Evolutionary conservation across 371 early-diverging fungal genomes (phyloP), one percentile per base, ranked within the genome.

Genomic region (Syncephalastrum contaminatum): DNA sequence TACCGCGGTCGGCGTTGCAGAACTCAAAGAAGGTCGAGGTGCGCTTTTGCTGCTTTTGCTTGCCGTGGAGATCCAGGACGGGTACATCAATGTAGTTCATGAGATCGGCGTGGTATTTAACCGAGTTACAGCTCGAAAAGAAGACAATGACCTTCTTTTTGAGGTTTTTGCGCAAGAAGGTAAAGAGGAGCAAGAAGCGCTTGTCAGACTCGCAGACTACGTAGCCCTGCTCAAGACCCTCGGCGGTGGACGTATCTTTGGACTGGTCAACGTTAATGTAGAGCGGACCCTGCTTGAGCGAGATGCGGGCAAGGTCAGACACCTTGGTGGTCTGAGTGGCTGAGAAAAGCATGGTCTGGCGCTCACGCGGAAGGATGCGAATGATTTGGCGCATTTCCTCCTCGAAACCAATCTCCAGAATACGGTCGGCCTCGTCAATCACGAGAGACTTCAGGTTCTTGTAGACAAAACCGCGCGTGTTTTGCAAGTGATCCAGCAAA

Each of bases 391-490:
- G 84, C 67, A 99, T 78, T 30, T 95, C 94, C 55, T 95, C 92
- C 57, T 95, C 96, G 65, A 99, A 99, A 8, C 98, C 99, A 4
- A 92, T 77, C 62, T 99, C 99, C 59, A 99, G 75, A 67, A 99
- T 86, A 25, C 98, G 89, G 84, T 99, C 99, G 7, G 98, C 98
- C 78, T 99, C 99, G 74, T 99, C 99, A 54, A 99, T 81, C 7
- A 99, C 94, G 43, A 99, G 63, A 86, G 93, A 96, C 30, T 85
- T 77, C 22, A 95, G 74, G 47, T 88, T 77, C 48, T 86, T 81
- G 8, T 95, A 81, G 41, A 86, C 69, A 53, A 90, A 87, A n/a
- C 88, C 83, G 68, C 84, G 84, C 57, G 94, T 98, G 61, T 93
- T 93, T 62, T 54, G 88, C 59, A 97, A 64, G 63, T 99, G 90